These are phyloP conservation scores for Lichtheimia ramosa DNA, from an alignment of 371 early-diverging fungal species.

Conservation along the genomic window DNA sequence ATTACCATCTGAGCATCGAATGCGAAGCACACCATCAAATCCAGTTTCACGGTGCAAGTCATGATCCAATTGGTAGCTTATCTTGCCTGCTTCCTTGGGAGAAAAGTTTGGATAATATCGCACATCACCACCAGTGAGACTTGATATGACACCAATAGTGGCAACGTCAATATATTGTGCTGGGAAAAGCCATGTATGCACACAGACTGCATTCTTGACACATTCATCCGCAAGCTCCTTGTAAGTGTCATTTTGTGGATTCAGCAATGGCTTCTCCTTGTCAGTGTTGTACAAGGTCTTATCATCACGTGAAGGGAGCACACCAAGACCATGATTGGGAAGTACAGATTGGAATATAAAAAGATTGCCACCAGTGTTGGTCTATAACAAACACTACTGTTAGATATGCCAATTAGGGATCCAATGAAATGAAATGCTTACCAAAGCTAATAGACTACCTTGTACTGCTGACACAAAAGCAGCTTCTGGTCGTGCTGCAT, in stretches of 20 bases:
- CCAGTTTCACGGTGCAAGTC: constrained; percentile 77
- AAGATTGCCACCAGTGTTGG: constrained; percentile 83
- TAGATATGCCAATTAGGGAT: too few species aligned
- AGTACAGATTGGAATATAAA: constrained; percentile 80
- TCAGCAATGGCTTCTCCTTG: constrained; percentile 83
- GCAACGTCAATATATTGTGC: background rate
- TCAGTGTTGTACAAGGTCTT: constrained; percentile 83
- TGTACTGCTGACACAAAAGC: constrained; percentile 85
- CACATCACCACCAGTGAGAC: constrained; percentile 88
- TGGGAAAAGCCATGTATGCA: constrained; percentile 85
- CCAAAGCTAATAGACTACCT: constrained; percentile 77
- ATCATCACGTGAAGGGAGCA: constrained; percentile 87
- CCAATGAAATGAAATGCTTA: constrained; percentile 13
- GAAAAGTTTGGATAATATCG: constrained; percentile 81
- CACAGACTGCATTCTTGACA: constrained; percentile 76
- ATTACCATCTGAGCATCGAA: constrained; percentile 89
- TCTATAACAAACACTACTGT: constrained; percentile 29
- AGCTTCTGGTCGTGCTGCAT: constrained; percentile 68
- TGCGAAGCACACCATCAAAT: constrained; percentile 83
- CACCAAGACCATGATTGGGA: constrained; percentile 86
- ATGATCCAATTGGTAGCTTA: constrained; percentile 70
- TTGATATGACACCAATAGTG: constrained; percentile 65
- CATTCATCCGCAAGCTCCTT: constrained; percentile 76
- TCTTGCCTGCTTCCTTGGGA: constrained; percentile 61
- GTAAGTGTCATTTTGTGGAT: constrained; percentile 86